Conservation (phyloP, 208 protist species). For the Herpetomonas muscarum region DNA sequence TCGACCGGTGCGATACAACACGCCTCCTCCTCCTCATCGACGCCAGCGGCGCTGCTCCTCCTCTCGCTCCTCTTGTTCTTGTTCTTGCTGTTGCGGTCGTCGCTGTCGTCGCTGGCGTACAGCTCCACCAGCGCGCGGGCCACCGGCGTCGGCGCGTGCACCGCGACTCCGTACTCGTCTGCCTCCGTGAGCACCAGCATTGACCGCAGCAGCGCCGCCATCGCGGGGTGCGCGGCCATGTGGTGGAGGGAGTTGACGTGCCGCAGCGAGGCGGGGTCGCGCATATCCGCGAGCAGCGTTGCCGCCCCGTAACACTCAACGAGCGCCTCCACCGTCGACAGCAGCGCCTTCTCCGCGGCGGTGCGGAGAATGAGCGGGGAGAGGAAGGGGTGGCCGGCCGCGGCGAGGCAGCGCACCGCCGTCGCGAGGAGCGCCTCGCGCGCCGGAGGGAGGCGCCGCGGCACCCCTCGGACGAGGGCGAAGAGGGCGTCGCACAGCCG, state of each 20-base stretch:
- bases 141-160: constrained; percentile 19
- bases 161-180: constrained; percentile 21
- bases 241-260: constrained; percentile 53
- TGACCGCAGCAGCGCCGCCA: constrained; percentile 43
- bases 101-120: constrained; percentile 8
- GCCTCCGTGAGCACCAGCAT: constrained; percentile 27
- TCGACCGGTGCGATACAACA: constrained; percentile 38
- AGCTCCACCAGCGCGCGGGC: constrained; percentile 18
- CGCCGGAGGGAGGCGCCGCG: constrained; percentile 12
- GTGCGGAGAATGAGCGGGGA: constrained; percentile 37
- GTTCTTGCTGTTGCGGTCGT: too few species aligned
- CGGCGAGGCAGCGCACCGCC: constrained; percentile 37
- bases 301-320: constrained; percentile 58
- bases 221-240: constrained; percentile 24
- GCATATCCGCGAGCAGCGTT: constrained; percentile 44
- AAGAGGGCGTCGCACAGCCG: constrained; percentile 42
- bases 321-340: constrained; percentile 30
- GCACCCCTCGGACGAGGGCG: constrained; percentile 33
- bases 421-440: constrained; percentile 28
- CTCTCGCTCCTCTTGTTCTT: neutral
- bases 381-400: constrained; percentile 48
- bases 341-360: constrained; percentile 37
- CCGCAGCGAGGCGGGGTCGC: constrained; percentile 6
- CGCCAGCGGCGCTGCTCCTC: neutral
- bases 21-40: neutral